Evolutionary conservation across 1,139 yeast genomes (phyloP), one percentile per base, ranked within the genome.

Genomic region (Kodamaea suecica): DNA sequence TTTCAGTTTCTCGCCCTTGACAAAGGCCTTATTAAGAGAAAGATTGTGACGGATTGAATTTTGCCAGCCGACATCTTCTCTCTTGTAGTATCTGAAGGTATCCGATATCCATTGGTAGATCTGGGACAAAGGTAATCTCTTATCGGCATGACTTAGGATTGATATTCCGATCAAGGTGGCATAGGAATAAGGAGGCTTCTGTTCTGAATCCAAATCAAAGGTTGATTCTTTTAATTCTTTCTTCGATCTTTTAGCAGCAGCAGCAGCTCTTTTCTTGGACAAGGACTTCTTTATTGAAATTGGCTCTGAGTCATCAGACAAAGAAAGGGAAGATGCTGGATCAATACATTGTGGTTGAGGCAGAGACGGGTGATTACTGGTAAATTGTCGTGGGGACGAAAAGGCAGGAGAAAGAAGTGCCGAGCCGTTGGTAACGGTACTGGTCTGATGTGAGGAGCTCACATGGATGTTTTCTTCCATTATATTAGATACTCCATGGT

Each of bases 141-240:
- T 80, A 19, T 78, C 81, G 1, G 81, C 79, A n/a, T 95, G 80
- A 42, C 95, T 79, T 44, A 92, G 66, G 37, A 92, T 88, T 2
- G 97, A 92, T 81, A 92, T 83, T 4, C 97, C 97, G 43, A 92
- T 92, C 43, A 92, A 70, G 27, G 92, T 83, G 6, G 98, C 98
- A 56, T 92, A 92, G 4, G 96, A 86, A 53, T 81, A 90, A 2
- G 96, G 96, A 3, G 98, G 98, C 59, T 94, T 92, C 43, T 66
- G 61, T 43, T 60, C 45, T 45, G 82, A 72, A 53, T 59, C 55
- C 36, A 68, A 54, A 49, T 67, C 60, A 52, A 66, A 57, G 39
- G 68, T 43, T 15, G 59, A 38, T 29, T 58, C 59, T 39, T 56
- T 57, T 37, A 50, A 37, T 35, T 52, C 63, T 34, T 55, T 53